Percentiles rank a stretch among this genome's conserved stretches.
Evolutionary conservation across 164 flowering plant genomes (phyloP).

Genomic region (Malania oleifera): DNA sequence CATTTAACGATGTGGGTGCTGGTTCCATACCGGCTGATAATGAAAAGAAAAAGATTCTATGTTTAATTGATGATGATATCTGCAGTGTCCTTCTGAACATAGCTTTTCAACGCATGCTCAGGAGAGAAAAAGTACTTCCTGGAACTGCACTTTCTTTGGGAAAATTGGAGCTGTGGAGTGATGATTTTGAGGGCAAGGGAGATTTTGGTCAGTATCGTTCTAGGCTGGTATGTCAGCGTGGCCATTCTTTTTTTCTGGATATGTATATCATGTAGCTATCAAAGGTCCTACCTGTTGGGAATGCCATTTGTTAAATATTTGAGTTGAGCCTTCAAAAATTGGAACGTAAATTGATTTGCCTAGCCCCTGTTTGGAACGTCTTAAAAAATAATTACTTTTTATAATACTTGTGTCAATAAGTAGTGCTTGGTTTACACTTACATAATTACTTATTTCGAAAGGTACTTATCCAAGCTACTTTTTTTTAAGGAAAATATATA

Average conservation of each 20-base stretch:
- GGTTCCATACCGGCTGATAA: conserved; percentile 42
- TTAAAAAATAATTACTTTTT: too few relatives aligned
- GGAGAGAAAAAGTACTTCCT: conserved; percentile 58
- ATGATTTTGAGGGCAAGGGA: conserved; percentile 84
- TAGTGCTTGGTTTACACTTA: too few relatives aligned
- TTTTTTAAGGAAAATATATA: too few relatives aligned
- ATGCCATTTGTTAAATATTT: neutral
- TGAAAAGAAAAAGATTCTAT: conserved; percentile 48
- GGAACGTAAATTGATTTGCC: too few relatives aligned
- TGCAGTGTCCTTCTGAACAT: conserved; percentile 61
- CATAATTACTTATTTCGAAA: too few relatives aligned
- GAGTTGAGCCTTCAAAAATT: neutral
- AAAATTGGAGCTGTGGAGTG: conserved; percentile 85
- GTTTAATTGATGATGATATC: conserved; percentile 57
- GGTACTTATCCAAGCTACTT: too few relatives aligned
- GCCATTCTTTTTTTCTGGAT: conserved; percentile 4
- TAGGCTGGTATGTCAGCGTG: conserved; percentile 83
- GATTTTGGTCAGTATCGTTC: conserved; percentile 87
- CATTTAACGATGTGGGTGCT: conserved; percentile 18
- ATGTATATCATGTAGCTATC: neutral
- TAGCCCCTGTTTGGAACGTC: too few relatives aligned
- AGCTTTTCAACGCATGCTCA: conserved; percentile 71
- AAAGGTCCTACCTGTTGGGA: neutral
- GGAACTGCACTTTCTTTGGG: conserved; percentile 43
- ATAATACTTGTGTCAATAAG: too few relatives aligned